Percentiles rank a stretch among this genome's conserved stretches.
These are phyloP conservation scores for Nakazawaea molendinolei DNA, from an alignment of 805 yeast genomes.

Conservation along the genomic window DNA sequence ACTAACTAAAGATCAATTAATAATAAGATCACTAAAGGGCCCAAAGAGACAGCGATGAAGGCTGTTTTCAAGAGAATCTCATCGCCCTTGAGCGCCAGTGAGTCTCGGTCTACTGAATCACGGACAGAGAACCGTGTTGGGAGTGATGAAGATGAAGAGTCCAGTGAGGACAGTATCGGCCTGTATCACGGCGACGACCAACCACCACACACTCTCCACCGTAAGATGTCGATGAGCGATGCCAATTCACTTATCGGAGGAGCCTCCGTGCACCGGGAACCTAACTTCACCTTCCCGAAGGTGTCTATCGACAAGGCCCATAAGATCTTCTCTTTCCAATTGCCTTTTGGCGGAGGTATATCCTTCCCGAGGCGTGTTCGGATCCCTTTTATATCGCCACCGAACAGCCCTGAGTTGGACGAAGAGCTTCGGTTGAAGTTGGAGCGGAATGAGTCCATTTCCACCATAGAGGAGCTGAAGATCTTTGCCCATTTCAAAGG, in stretches of 20 bases:
- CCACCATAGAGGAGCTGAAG: slow-evolving; percentile 57
- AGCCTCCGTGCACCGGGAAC: slow-evolving; percentile 21
- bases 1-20: too few relatives aligned
- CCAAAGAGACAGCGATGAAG: slow-evolving; percentile 4
- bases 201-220: not conserved
- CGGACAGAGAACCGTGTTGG: not conserved
- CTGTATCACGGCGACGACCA: slow-evolving; percentile 1
- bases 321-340: slow-evolving; percentile 47
- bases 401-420: slow-evolving; percentile 14
- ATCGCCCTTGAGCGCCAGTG: slow-evolving; percentile 1
- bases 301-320: slow-evolving; percentile 15
- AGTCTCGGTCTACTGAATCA: not conserved
- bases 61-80: slow-evolving; percentile 10
- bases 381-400: slow-evolving; percentile 12
- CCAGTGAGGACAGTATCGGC: not conserved
- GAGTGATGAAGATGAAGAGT: slow-evolving; percentile 1
- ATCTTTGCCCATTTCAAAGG: slow-evolving; percentile 48
- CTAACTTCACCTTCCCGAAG: not conserved
- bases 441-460: slow-evolving; percentile 48
- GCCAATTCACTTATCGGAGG: slow-evolving; percentile 51
- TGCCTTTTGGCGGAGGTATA: slow-evolving; percentile 49
- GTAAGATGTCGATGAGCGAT: slow-evolving; percentile 14
- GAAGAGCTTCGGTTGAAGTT: slow-evolving; percentile 34
- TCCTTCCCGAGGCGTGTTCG: slow-evolving; percentile 17
- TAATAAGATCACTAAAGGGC: too few relatives aligned